Percentiles rank a stretch among this genome's conserved stretches.
Conservation (phyloP, 768 basidiomycete genomes). For the Lactarius hatsudake region DNA sequence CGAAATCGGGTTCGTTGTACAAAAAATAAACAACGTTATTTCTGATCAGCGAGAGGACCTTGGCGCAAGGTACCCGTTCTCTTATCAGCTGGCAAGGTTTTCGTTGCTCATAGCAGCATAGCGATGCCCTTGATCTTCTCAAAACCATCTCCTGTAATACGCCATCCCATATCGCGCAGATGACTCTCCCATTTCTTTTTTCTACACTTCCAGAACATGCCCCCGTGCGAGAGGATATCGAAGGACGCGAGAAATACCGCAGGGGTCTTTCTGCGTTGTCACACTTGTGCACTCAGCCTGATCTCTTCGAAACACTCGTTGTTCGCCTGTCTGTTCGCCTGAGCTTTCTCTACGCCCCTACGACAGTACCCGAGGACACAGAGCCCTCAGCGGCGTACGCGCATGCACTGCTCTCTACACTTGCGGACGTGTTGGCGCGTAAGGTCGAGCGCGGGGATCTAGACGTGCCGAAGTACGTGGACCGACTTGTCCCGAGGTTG, state of each 20-base stretch:
- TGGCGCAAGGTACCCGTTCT: conserved; percentile 46
- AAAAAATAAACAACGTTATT: conserved; percentile 69
- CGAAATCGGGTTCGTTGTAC: conserved; percentile 78
- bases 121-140: conserved; percentile 63
- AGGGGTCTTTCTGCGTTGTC: conserved; percentile 65
- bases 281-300: conserved; percentile 65
- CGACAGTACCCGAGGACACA: conserved; percentile 36
- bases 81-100: background rate
- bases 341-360: conserved; percentile 55
- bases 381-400: conserved; percentile 81
- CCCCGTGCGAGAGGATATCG: conserved; percentile 50
- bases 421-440: conserved; percentile 56
- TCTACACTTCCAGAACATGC: conserved; percentile 65
- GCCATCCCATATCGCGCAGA: conserved; percentile 63
- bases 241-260: conserved; percentile 63
- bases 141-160: conserved; percentile 55
- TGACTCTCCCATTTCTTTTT: conserved; percentile 81
- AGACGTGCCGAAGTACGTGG: conserved; percentile 80
- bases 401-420: conserved; percentile 72
- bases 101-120: conserved; percentile 32
- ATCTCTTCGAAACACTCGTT: conserved; percentile 83
- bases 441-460: conserved; percentile 50
- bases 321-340: conserved; percentile 76
- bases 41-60: conserved; percentile 41
- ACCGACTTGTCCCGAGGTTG: conserved; percentile 68